Percentiles rank a stretch among this genome's conserved stretches.
Conservation (phyloP, 148 eudicot genomes). For the Rhododendron ovatum region DNA sequence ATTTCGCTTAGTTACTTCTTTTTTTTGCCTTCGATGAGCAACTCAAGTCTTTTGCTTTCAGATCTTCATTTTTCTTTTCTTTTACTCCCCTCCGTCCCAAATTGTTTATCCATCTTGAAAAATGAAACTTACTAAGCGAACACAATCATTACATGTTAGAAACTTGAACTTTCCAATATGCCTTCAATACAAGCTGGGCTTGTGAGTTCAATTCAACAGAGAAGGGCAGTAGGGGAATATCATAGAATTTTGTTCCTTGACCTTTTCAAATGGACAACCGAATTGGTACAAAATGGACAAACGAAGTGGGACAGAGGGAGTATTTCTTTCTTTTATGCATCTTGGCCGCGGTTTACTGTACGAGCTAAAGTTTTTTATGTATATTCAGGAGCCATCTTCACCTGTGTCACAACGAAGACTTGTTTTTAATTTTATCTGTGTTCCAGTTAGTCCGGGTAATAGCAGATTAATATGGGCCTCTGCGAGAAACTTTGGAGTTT, state of each 20-base stretch:
- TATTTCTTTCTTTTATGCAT: background rate
- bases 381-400: conserved; percentile 35
- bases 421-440: conserved; percentile 55
- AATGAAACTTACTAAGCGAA: too few relatives aligned
- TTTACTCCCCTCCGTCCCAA: background rate
- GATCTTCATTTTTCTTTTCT: background rate
- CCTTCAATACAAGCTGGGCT: background rate
- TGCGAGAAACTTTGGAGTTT: conserved; percentile 70
- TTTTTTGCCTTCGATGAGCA: background rate
- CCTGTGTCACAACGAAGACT: conserved; percentile 24
- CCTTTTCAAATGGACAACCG: background rate
- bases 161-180: background rate
- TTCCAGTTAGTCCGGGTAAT: conserved; percentile 86
- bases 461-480: conserved; percentile 73
- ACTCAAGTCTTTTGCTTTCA: background rate
- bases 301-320: background rate
- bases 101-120: background rate
- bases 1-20: background rate
- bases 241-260: background rate
- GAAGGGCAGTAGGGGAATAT: background rate
- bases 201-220: background rate
- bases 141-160: background rate
- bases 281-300: background rate
- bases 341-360: background rate
- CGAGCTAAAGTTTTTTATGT: background rate